Evolutionary conservation across 2,329 filamentous ascomycete species (phyloP).

Genomic region (Epicoccum sorghinum): DNA sequence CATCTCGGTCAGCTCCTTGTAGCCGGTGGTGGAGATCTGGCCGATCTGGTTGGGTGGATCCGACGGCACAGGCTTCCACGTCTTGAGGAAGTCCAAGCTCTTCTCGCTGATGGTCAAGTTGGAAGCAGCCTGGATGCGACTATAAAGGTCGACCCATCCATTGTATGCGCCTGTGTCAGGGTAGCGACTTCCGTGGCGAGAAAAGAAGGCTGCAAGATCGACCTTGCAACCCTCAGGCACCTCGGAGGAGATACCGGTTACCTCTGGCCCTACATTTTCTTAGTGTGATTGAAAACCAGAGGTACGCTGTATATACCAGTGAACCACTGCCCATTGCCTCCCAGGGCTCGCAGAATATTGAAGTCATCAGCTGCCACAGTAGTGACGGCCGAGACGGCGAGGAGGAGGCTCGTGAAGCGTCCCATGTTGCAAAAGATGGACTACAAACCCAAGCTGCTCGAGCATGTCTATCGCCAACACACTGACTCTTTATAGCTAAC

Average conservation of each 20-base stretch:
- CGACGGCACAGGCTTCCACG: slow-evolving; percentile 64
- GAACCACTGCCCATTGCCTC: slow-evolving; percentile 50
- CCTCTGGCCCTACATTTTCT: slow-evolving; percentile 56
- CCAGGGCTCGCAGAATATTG: slow-evolving; percentile 44
- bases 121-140: slow-evolving; percentile 57
- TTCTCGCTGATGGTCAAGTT: slow-evolving; percentile 60
- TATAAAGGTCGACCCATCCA: slow-evolving; percentile 55
- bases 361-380: slow-evolving; percentile 31
- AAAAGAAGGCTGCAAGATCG: slow-evolving; percentile 65
- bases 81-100: slow-evolving; percentile 61
- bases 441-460: not conserved
- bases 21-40: slow-evolving; percentile 66
- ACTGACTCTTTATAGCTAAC: slow-evolving; percentile 1
- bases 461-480: not conserved
- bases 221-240: slow-evolving; percentile 64
- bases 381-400: slow-evolving; percentile 19
- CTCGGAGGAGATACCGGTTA: slow-evolving; percentile 60
- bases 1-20: slow-evolving; percentile 65
- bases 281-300: not conserved
- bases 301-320: slow-evolving; percentile 21
- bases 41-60: slow-evolving; percentile 63
- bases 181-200: slow-evolving; percentile 68
- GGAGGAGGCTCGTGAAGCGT: slow-evolving; percentile 23
- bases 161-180: slow-evolving; percentile 66
- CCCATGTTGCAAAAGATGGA: slow-evolving; percentile 19